phyloP scores from a whole-genome alignment of 805 yeast genomes.

The Brettanomyces anomalus region DNA sequence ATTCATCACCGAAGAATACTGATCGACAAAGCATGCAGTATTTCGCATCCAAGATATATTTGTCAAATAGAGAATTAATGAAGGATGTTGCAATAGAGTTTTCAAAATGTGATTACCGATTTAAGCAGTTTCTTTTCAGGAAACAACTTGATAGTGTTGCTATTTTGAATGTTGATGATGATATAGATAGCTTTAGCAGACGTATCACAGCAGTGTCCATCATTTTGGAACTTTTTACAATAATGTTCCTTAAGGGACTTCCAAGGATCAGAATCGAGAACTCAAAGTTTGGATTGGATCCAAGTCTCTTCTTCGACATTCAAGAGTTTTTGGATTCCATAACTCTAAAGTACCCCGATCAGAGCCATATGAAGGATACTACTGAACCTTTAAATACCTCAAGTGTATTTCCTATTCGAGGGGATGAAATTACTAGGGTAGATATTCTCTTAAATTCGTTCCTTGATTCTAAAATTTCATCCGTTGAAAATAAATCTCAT shows the following conservation, averaged over 20 bases:
- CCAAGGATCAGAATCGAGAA: background rate
- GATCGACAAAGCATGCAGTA: background rate
- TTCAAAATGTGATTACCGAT: background rate
- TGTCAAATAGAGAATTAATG: background rate
- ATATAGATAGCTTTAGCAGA: background rate
- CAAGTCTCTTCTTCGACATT: background rate
- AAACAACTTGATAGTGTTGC: background rate
- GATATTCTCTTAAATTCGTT: background rate
- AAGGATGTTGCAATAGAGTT: background rate
- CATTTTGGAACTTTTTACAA: background rate
- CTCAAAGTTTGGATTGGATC: background rate
- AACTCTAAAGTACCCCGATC: background rate
- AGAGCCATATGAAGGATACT: no score
- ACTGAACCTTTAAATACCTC: no score
- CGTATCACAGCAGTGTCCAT: background rate
- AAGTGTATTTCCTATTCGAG: background rate
- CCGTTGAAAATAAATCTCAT: slow-evolving; percentile 2
- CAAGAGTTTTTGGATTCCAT: background rate
- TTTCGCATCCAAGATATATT: background rate
- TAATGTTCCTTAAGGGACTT: background rate
- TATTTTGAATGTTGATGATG: background rate
- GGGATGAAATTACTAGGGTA: background rate
- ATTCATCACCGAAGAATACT: background rate
- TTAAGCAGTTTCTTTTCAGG: background rate
- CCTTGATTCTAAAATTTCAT: slow-evolving; percentile 2